A percentile compares a stretch with the other conserved stretches of the same genome.
phyloP scores from a whole-genome alignment of 2,329 filamentous ascomycete species.

The Arthrobotrys iridis region DNA sequence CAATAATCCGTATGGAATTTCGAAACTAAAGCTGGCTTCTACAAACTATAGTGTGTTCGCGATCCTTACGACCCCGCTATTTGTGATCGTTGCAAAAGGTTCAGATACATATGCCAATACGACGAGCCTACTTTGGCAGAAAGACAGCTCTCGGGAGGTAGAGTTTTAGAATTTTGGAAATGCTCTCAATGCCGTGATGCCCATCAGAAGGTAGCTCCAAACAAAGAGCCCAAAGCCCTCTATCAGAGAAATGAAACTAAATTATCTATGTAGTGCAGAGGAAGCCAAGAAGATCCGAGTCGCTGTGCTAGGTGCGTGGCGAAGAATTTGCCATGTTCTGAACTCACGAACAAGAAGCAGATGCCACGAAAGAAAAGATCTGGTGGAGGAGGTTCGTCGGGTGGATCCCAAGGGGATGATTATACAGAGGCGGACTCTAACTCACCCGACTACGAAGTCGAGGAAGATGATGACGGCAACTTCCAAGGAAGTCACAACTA shows the following conservation, averaged over 20 bases:
- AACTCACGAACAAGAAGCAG: constrained; percentile 27
- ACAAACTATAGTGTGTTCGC: constrained; percentile 26
- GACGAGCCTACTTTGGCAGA: background rate
- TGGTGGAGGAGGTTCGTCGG: background rate
- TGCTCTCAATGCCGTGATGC: constrained; percentile 31
- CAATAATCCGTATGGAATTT: background rate
- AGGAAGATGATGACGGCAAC: background rate
- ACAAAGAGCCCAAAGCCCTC: no score
- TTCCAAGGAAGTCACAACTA: background rate
- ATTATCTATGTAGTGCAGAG: background rate
- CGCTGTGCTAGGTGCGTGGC: constrained; percentile 32
- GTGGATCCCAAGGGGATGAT: background rate
- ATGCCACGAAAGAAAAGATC: constrained; percentile 29
- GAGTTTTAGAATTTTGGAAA: constrained; percentile 30
- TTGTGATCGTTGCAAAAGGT: constrained; percentile 21
- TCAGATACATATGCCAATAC: constrained; percentile 31
- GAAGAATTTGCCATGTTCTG: constrained; percentile 12
- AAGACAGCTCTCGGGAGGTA: constrained; percentile 15
- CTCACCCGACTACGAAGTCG: constrained; percentile 29
- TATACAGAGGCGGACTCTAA: constrained; percentile 4
- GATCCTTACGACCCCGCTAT: constrained; percentile 17
- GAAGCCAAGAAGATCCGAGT: background rate
- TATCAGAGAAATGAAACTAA: background rate
- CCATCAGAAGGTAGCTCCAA: constrained; percentile 25
- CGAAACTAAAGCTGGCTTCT: background rate